phyloP scores from a whole-genome alignment of 305 asterid species.

The Plantago lanceolata region DNA sequence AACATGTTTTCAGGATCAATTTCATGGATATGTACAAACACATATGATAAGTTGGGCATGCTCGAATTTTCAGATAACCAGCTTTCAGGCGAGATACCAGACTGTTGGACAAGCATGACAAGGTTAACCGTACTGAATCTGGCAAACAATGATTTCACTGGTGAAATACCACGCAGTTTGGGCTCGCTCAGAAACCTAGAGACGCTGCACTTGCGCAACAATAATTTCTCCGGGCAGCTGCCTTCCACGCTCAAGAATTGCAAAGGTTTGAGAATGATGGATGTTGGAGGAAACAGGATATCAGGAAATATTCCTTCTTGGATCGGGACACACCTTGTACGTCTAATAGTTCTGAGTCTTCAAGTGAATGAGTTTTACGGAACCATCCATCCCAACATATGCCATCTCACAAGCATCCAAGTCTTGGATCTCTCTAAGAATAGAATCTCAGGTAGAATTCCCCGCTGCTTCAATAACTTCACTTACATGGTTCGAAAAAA shows the following conservation, averaged over 20 bases:
- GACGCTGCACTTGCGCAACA: constrained; percentile 22
- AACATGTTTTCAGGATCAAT: constrained; percentile 28
- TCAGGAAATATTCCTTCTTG: constrained; percentile 29
- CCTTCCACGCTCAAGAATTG: constrained; percentile 24
- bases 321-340: constrained; percentile 20
- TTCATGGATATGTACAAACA: constrained; percentile 15
- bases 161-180: constrained; percentile 29
- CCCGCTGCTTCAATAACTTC: constrained; percentile 34
- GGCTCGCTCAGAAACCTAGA: neutral
- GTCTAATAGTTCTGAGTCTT: constrained; percentile 21
- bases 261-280: neutral
- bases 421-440: constrained; percentile 34
- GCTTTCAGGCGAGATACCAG: constrained; percentile 27
- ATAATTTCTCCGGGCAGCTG: constrained; percentile 28
- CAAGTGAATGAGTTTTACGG: constrained; percentile 30
- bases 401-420: constrained; percentile 27
- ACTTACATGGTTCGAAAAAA: constrained; percentile 23
- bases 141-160: constrained; percentile 27
- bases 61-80: constrained; percentile 30
- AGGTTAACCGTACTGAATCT: constrained; percentile 19
- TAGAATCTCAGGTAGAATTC: constrained; percentile 29
- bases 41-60: no score
- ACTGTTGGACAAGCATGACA: constrained; percentile 35
- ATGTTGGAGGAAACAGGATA: constrained; percentile 30
- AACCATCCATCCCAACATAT: constrained; percentile 25